A percentile compares a stretch with the other conserved stretches of the same genome.
phyloP scores from a whole-genome alignment of 306 rosid genomes.

The Cicer yamashitae region DNA sequence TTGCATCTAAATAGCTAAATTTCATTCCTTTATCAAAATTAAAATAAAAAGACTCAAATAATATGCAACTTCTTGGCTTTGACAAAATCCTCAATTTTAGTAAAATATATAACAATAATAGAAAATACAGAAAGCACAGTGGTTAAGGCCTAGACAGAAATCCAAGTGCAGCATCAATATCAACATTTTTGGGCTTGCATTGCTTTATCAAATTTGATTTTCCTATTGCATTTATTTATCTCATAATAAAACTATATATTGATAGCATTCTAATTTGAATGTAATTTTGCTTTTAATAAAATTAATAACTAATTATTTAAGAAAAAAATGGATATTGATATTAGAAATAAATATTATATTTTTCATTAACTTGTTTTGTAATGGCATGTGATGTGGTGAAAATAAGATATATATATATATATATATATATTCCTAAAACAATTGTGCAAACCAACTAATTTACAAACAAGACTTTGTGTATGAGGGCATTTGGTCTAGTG shows the following conservation, averaged over 20 bases:
- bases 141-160: neutral
- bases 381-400: too few relatives aligned
- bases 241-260: neutral
- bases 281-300: neutral
- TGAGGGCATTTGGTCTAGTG: conserved; percentile 25
- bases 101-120: neutral
- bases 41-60: neutral
- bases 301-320: too few relatives aligned
- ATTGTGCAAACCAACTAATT: neutral
- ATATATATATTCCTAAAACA: too few relatives aligned
- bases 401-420: too few relatives aligned
- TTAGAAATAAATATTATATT: neutral
- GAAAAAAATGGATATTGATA: neutral
- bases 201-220: conserved; percentile 3
- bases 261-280: neutral
- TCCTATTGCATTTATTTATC: neutral
- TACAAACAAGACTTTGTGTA: neutral
- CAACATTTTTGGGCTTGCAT: neutral
- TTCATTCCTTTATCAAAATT: neutral
- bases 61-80: neutral
- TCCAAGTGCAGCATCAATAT: neutral
- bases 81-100: neutral
- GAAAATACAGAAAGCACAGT: neutral
- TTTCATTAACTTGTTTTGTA: neutral
- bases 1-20: neutral